Evolutionary conservation across 169 alveolate species (phyloP).

Genomic region (Plasmodium ovale): DNA sequence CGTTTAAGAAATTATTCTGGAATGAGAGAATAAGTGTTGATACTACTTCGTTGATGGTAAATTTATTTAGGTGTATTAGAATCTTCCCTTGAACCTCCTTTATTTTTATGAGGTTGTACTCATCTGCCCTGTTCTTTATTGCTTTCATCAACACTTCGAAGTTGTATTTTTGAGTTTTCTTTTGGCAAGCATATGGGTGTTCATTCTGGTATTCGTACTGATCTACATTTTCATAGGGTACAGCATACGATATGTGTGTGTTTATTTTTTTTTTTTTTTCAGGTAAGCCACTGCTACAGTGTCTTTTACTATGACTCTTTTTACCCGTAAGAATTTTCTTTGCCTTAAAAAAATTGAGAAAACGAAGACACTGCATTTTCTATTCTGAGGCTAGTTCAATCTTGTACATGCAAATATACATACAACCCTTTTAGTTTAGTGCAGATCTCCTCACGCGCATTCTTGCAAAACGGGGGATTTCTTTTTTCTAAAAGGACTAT

Average conservation of each 20-base stretch:
- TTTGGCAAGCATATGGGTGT: too few species aligned
- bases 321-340: conserved; percentile 4
- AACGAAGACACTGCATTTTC: conserved; percentile 4
- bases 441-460: too few species aligned
- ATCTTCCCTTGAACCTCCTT: conserved; percentile 62
- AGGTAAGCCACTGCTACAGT: neutral
- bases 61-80: conserved; percentile 38
- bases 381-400: too few species aligned
- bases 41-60: conserved; percentile 47
- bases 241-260: conserved; percentile 20
- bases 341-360: conserved; percentile 11
- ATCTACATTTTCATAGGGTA: conserved; percentile 11
- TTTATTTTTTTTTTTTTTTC: conserved; percentile 29
- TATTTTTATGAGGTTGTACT: conserved; percentile 62
- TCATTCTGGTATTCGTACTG: too few species aligned
- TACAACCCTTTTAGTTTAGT: too few species aligned
- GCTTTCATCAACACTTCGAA: conserved; percentile 65
- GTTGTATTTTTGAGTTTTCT: conserved; percentile 38
- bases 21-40: conserved; percentile 41
- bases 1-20: conserved; percentile 49
- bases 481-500: too few species aligned
- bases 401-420: too few species aligned
- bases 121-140: conserved; percentile 65
- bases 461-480: too few species aligned
- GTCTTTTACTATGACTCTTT: neutral